A percentile compares a stretch with the other conserved stretches of the same genome.
Conservation (phyloP, 1,284 basidiomycete genomes). For the Chondrostereum purpureum region DNA sequence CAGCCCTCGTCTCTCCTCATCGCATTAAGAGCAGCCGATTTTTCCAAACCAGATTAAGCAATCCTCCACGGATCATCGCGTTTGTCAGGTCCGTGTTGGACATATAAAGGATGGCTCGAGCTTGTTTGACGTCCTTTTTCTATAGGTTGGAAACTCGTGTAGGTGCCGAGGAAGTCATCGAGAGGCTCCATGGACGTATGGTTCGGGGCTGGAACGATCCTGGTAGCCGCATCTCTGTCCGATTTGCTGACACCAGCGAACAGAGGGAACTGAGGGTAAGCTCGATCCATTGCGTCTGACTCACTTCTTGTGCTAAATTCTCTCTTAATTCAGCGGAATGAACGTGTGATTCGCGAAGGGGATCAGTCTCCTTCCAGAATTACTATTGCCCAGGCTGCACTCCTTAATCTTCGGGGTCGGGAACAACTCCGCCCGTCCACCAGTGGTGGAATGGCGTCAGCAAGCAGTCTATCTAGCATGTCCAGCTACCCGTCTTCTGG, state of each 20-base stretch:
- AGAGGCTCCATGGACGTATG: slow-evolving; percentile 67
- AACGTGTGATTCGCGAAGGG: slow-evolving; percentile 43
- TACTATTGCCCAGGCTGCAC: slow-evolving; percentile 69
- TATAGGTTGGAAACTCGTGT: slow-evolving; percentile 55
- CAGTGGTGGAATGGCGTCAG: background rate
- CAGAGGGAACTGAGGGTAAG: slow-evolving; percentile 42
- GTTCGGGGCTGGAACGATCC: slow-evolving; percentile 69
- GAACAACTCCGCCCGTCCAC: slow-evolving; percentile 27
- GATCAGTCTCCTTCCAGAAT: slow-evolving; percentile 56
- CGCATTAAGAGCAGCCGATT: slow-evolving; percentile 66
- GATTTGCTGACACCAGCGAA: slow-evolving; percentile 62
- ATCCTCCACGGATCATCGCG: slow-evolving; percentile 68
- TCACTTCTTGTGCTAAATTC: background rate
- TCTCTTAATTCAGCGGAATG: slow-evolving; percentile 27
- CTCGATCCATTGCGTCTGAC: slow-evolving; percentile 10
- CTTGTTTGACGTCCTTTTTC: slow-evolving; percentile 5
- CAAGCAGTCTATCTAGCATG: background rate
- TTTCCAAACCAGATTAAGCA: slow-evolving; percentile 67
- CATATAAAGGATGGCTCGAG: background rate
- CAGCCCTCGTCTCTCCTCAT: slow-evolving; percentile 54
- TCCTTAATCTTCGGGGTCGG: slow-evolving; percentile 66
- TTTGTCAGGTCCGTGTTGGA: slow-evolving; percentile 50
- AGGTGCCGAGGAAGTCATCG: slow-evolving; percentile 67
- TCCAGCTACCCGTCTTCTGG: background rate
- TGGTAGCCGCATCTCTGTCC: slow-evolving; percentile 65